Conservation (phyloP, 148 eudicot genomes). For the Fagopyrum tataricum region DNA sequence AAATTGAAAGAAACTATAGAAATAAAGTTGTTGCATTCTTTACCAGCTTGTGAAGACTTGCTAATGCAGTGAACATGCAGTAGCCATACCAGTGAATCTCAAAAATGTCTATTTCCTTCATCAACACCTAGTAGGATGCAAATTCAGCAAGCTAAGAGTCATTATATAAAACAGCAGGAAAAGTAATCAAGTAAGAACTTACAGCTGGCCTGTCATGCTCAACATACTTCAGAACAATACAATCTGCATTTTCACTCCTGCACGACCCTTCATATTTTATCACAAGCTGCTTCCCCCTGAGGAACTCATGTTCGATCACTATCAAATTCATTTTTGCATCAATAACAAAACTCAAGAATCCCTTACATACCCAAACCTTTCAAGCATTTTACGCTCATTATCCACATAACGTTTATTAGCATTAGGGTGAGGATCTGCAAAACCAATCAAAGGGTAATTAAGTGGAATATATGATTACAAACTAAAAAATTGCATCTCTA, state of each 20-base stretch:
- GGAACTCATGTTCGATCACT: conserved; percentile 11
- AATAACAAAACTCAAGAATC: not conserved
- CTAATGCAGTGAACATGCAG: conserved; percentile 86
- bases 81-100: conserved; percentile 83
- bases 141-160: conserved; percentile 1
- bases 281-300: conserved; percentile 73
- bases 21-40: not conserved
- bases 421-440: conserved; percentile 78
- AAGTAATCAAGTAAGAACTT: conserved; percentile 9
- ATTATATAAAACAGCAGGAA: not conserved
- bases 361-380: conserved; percentile 71
- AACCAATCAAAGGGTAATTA: conserved; percentile 7
- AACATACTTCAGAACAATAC: conserved; percentile 84
- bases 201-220: conserved; percentile 93
- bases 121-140: conserved; percentile 46
- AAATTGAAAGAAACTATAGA: not conserved
- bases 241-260: conserved; percentile 55
- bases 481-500: not conserved
- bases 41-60: conserved; percentile 86
- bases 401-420: conserved; percentile 62
- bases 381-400: conserved; percentile 84
- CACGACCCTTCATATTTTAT: conserved; percentile 66
- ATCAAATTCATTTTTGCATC: not conserved
- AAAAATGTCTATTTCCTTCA: conserved; percentile 47
- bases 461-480: not conserved